Evolutionary conservation across 345 rosid genomes (phyloP).

Genomic region (Cardamine resedifolia): DNA sequence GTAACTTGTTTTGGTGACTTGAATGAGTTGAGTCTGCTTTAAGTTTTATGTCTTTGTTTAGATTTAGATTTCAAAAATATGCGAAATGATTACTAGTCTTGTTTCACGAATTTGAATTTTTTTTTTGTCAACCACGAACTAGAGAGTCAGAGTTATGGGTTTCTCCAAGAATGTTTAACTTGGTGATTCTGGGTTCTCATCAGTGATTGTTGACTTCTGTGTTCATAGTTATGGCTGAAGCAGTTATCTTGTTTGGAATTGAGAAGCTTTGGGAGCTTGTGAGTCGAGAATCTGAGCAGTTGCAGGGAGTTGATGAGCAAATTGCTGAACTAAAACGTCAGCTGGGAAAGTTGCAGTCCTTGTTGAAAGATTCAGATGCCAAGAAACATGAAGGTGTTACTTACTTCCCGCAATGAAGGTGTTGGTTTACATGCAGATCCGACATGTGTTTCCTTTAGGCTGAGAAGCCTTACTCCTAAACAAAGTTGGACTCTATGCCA

Average conservation of each 20-base stretch:
- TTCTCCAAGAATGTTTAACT: background rate
- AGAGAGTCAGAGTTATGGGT: too few relatives aligned
- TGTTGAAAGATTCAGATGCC: conserved; percentile 33
- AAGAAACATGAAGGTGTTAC: conserved; percentile 36
- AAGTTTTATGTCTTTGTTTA: background rate
- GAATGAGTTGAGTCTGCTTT: background rate
- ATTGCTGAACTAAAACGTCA: conserved; percentile 20
- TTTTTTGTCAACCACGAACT: too few relatives aligned
- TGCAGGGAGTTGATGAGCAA: conserved; percentile 15
- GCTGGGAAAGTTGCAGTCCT: conserved; percentile 29
- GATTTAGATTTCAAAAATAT: background rate
- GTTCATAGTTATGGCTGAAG: conserved; percentile 11
- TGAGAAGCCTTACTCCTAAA: conserved; percentile 11
- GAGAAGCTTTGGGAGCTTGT: conserved; percentile 21
- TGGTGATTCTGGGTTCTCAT: too few relatives aligned
- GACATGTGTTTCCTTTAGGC: conserved; percentile 12
- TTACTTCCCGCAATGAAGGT: conserved; percentile 47
- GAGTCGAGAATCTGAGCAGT: background rate
- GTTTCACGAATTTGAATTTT: too few relatives aligned
- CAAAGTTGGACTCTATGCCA: conserved; percentile 48
- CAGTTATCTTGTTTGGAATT: conserved; percentile 26
- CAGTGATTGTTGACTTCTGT: too few relatives aligned
- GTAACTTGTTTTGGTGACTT: too few relatives aligned
- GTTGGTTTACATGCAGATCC: conserved; percentile 38
- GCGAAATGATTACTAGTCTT: background rate